These are phyloP conservation scores for Cyamopsis tetragonoloba DNA, from an alignment of 306 rosid species.

Conservation along the genomic window DNA sequence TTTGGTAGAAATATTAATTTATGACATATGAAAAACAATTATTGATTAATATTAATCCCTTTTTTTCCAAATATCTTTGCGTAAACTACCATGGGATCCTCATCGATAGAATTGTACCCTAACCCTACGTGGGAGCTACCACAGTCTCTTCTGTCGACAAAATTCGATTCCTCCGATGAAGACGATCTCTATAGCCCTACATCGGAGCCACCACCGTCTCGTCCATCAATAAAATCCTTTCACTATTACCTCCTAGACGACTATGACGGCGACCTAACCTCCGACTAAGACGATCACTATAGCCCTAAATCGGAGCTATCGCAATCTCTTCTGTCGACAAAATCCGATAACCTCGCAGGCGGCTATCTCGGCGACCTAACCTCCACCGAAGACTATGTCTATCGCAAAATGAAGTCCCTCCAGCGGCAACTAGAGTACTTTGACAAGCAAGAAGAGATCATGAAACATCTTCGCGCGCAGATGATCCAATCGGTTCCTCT, in stretches of 20 bases:
- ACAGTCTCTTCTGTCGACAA: conserved; percentile 45
- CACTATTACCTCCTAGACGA: no score
- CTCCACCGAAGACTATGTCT: conserved; percentile 78
- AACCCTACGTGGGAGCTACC: conserved; percentile 73
- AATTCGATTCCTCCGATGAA: no score
- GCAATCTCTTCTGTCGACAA: no score
- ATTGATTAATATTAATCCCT: no score
- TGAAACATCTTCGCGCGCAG: conserved; percentile 84
- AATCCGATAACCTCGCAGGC: conserved; percentile 47
- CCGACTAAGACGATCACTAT: no score
- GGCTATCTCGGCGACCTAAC: conserved; percentile 17
- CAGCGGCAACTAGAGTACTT: conserved; percentile 86
- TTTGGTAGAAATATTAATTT: no score
- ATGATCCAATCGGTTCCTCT: conserved; percentile 97
- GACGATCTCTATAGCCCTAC: no score
- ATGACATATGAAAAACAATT: no score
- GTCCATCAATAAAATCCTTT: no score
- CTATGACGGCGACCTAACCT: no score
- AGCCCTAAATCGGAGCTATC: no score
- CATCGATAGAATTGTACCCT: conserved; percentile 69
- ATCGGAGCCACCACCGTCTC: no score
- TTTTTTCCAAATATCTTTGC: conserved; percentile 7
- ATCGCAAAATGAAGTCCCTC: conserved; percentile 68
- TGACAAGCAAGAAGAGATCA: conserved; percentile 90
- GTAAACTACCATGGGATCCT: conserved; percentile 55